Evolutionary conservation across 805 yeast species (phyloP).

Genomic region (Suhomyces faveliae): DNA sequence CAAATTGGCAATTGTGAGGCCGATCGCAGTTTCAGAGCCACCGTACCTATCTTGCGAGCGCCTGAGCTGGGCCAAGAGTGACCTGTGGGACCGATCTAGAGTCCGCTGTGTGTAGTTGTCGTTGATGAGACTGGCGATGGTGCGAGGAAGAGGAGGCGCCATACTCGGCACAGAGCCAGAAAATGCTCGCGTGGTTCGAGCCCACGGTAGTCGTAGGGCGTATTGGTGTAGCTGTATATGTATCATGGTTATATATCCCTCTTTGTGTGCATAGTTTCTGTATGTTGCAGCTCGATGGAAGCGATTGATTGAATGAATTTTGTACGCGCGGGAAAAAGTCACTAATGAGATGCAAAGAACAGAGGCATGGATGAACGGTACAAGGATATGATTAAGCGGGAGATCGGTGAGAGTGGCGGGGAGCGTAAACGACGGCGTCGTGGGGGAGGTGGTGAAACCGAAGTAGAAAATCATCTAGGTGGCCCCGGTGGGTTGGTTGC

Average conservation of each 20-base stretch:
- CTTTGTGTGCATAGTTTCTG: not conserved
- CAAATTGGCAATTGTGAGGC: conserved; percentile 4
- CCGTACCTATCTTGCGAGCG: not conserved
- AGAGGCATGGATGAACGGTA: not conserved
- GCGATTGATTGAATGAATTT: not conserved
- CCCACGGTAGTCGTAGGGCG: not conserved
- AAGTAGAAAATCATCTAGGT: not conserved
- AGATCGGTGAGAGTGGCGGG: not conserved
- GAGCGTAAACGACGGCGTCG: not conserved
- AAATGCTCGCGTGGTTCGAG: not conserved
- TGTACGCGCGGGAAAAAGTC: not conserved
- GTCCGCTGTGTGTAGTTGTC: not conserved
- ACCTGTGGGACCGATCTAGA: conserved; percentile 1
- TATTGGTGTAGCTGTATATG: not conserved
- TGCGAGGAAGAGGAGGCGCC: not conserved
- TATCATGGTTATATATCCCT: not conserved
- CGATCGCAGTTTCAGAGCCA: not conserved
- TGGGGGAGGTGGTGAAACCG: not conserved
- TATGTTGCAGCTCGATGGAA: not conserved
- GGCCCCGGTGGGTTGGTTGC: not conserved
- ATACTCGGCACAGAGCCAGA: not conserved
- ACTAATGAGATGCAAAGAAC: not conserved
- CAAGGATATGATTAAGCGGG: not conserved
- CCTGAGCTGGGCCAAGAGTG: not conserved
- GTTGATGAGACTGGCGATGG: not conserved